These are phyloP conservation scores for Euphorbia peplus DNA, from an alignment of 345 rosid species.

Conservation along the genomic window DNA sequence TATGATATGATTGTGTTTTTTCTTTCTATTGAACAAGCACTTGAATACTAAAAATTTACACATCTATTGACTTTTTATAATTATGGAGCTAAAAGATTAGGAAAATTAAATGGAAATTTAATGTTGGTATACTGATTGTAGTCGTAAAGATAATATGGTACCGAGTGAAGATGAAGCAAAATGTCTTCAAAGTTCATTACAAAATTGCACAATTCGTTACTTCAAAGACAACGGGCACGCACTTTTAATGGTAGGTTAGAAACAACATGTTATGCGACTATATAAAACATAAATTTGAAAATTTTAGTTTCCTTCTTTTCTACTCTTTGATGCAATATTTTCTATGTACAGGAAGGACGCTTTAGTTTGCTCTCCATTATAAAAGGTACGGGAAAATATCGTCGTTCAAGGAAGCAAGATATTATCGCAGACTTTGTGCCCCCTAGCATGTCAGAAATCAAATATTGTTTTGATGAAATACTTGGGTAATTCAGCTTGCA, in stretches of 20 bases:
- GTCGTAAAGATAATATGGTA: constrained; percentile 77
- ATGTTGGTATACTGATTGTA: constrained; percentile 19
- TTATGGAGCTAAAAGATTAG: too few species aligned
- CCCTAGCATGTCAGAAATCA: constrained; percentile 64
- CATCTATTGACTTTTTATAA: too few species aligned
- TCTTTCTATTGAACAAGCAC: too few species aligned
- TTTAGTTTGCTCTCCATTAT: constrained; percentile 64
- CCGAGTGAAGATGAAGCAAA: constrained; percentile 72
- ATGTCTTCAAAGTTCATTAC: constrained; percentile 46
- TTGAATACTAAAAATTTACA: too few species aligned
- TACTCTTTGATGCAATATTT: background rate
- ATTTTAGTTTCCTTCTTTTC: background rate
- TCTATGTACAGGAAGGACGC: constrained; percentile 58
- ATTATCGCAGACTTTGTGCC: constrained; percentile 63
- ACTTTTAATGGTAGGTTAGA: constrained; percentile 56
- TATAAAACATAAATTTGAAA: background rate
- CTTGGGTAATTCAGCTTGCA: constrained; percentile 43
- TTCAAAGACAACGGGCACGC: constrained; percentile 80
- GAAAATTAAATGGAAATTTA: too few species aligned
- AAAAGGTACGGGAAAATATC: constrained; percentile 68
- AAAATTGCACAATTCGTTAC: constrained; percentile 57
- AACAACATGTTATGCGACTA: background rate
- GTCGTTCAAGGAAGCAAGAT: constrained; percentile 52
- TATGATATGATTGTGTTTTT: background rate
- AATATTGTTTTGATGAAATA: constrained; percentile 33